phyloP scores from a whole-genome alignment of 225 moss, liverwort and hornwort genomes.

The Pleurozium schreberi region DNA sequence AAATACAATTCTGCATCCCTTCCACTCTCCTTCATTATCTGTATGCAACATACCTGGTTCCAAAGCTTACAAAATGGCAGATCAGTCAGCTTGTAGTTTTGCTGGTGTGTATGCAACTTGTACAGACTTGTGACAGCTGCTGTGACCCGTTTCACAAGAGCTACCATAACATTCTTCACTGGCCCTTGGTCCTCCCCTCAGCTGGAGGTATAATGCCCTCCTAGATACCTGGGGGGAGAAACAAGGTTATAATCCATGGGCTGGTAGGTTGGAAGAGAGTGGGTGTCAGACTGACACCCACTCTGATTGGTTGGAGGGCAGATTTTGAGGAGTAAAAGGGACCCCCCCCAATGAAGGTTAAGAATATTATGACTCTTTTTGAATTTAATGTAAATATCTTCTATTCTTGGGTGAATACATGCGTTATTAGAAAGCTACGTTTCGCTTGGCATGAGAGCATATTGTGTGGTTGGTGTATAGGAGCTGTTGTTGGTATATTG shows the following conservation, averaged over 20 bases:
- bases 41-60: not conserved
- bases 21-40: not conserved
- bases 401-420: not conserved
- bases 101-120: not conserved
- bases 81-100: not conserved
- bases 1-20: not conserved
- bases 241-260: too few species aligned
- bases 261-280: too few species aligned
- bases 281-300: too few species aligned
- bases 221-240: too few species aligned
- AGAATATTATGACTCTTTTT: too few species aligned
- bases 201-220: too few species aligned
- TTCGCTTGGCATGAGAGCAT: not conserved
- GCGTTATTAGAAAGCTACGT: not conserved
- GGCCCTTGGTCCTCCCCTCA: too few species aligned
- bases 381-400: constrained; percentile 12
- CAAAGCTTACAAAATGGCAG: not conserved
- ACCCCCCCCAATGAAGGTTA: too few species aligned
- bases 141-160: not conserved
- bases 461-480: not conserved
- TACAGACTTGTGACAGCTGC: constrained; percentile 10
- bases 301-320: too few species aligned
- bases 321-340: too few species aligned
- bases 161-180: too few species aligned
- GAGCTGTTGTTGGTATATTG: not conserved